Evolutionary conservation across 208 protist genomes (phyloP), one percentile per base, ranked within the genome.

Genomic region (Wallacemonas sp.): DNA sequence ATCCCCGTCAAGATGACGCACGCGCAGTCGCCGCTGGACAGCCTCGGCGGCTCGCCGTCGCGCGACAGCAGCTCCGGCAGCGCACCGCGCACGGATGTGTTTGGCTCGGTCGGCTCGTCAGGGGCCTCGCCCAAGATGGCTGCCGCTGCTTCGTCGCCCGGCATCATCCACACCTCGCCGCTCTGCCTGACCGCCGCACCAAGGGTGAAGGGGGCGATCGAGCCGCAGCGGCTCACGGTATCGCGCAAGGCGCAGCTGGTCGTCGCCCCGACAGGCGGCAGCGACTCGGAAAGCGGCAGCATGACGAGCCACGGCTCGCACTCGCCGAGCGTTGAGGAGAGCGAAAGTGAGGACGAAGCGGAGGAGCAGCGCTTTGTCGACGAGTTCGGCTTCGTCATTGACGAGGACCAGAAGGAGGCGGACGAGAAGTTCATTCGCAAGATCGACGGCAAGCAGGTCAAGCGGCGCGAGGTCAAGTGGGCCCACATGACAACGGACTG

Each of bases 301-400:
- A 25, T 41, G 18, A 39, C 14, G 33, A 38, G 32, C 29, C 31
- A 31, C 16, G 28, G 69, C 44, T 54, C 50, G 16, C 16, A 16
- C 7, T 14, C 36, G 3, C 7, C 41, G 38, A 49, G 36, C 10
- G 41, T 46, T 12, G 41, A 50, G 28, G 73, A 48, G 18, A 25
- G 61, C 4, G 71, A 75, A 2, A 45, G 38, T 14, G 72, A 81
- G 29, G 77, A 82, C 36, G 64, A 78, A 48, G 82, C 77, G 20
- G 80, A 89, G 16, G 86, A 94, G 61, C 76, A 81, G 57, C 67
- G 73, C 61, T 90, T 97, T 49, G 79, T 97, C 1, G 87, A 97
- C 73, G 88, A 97, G 81, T 97, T 97, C 65, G 92, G 92, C 38
- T 97, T 97, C 49, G 72, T 93, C 1, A 73, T 97, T 25, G 82